Base-by-base conservation (phyloP, 768 basidiomycete genomes). In the Boletales sp. region DNA sequence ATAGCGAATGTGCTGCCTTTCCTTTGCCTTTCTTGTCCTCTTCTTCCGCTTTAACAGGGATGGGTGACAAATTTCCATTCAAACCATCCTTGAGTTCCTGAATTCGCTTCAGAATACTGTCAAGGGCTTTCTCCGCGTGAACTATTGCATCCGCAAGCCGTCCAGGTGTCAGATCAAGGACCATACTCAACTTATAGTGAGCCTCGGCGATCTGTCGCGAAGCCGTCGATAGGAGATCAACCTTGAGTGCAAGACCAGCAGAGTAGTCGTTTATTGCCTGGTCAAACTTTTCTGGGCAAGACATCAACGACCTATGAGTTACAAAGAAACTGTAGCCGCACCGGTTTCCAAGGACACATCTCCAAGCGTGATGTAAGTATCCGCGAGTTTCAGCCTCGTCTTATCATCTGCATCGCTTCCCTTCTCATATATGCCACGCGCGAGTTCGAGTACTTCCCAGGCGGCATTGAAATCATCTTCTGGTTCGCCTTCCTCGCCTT, bases 391-490 rank as follows among this genome's bases (percentile, higher is more conserved):
- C 46, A 95, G 77, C 62, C 80, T 84, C 33, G 81, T 68, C 48
- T 79, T 77, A 13, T 87, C 84, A 25, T 77, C 80, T 9, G 75
- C 74, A 6, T 76, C 71, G 55, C 73, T 73, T 53, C 79, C 77
- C 66, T 86, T 87, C 56, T 84, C 82, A 60, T 90, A 94, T 51
- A 95, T 86, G 11, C 86, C 82, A 36, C 94, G 78, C 18, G 95
- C 94, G 49, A 95, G 82, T 58, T 99, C 96, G n/a, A 99, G 76
- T 3, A 95, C 86, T 63, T 96, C 90, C 94, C 95, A 99, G 12
- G 96, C 93, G 21, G 91, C 92, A 57, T 95, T 96, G 68, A 96
- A 96, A 61, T 98, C 96, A 58, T 99, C 96, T 60, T 96, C 95
- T 0, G 90, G 91, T 59, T 90, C 91, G 4, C 66, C 87, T 12